Conservation (phyloP, 306 rosid genomes). For the Carpinus viminea region DNA sequence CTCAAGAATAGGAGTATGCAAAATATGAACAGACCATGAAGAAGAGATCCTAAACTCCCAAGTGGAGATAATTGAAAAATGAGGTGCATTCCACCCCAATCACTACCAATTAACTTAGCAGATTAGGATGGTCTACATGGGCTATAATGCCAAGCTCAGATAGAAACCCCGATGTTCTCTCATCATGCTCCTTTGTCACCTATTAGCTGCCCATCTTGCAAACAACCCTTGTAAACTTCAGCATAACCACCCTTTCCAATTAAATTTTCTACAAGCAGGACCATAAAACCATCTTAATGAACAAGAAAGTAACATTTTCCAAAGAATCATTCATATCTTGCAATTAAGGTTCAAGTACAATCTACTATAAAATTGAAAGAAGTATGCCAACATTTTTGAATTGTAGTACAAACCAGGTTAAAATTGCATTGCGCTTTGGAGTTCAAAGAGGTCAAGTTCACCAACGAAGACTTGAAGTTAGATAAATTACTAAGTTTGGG, state of each 20-base stretch:
- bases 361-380: neutral
- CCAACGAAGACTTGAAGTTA: conserved; percentile 51
- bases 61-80: conserved; percentile 63
- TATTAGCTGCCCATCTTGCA: too few species aligned
- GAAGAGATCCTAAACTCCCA: conserved; percentile 78
- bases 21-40: conserved; percentile 57
- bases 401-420: conserved; percentile 45
- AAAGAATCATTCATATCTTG: neutral
- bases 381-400: neutral
- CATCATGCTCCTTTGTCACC: conserved; percentile 57
- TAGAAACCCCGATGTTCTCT: conserved; percentile 60
- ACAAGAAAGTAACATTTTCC: too few species aligned
- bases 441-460: conserved; percentile 49
- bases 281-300: too few species aligned
- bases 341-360: neutral
- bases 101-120: conserved; percentile 73
- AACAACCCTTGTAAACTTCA: too few species aligned
- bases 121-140: conserved; percentile 73
- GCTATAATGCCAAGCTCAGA: conserved; percentile 75
- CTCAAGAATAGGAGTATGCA: conserved; percentile 11
- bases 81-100: conserved; percentile 67
- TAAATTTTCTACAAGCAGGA: too few species aligned
- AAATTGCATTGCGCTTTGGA: conserved; percentile 59
- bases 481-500: conserved; percentile 28
- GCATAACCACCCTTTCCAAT: too few species aligned